phyloP scores from a whole-genome alignment of 768 basidiomycete species.

The Sistotremastrum niveocremeum region DNA sequence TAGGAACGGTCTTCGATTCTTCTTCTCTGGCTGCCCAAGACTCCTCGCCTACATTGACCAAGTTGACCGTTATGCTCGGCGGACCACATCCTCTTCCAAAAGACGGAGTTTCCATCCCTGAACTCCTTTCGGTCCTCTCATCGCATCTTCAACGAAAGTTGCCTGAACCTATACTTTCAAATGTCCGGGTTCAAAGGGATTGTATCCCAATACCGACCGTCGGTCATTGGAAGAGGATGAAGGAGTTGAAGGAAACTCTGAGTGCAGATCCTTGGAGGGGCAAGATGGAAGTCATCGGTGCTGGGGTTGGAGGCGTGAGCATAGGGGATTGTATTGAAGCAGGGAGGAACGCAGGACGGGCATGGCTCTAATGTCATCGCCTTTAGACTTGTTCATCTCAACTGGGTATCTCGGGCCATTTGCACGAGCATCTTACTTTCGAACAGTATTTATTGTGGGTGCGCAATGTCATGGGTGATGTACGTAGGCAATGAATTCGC shows the following conservation, averaged over 20 bases:
- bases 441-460: too few species aligned
- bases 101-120: slow-evolving; percentile 13
- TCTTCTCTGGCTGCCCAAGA: slow-evolving; percentile 56
- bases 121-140: slow-evolving; percentile 12
- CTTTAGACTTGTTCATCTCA: too few species aligned
- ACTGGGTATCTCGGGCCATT: too few species aligned
- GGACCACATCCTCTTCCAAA: slow-evolving; percentile 35
- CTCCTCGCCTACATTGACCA: slow-evolving; percentile 33
- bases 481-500: too few species aligned
- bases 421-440: too few species aligned
- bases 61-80: slow-evolving; percentile 84
- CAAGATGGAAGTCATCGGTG: slow-evolving; percentile 57
- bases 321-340: slow-evolving; percentile 75
- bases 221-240: slow-evolving; percentile 61
- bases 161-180: slow-evolving; percentile 43
- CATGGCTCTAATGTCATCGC: background rate
- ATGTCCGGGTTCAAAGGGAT: slow-evolving; percentile 36
- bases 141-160: slow-evolving; percentile 31
- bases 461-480: too few species aligned
- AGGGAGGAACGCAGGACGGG: slow-evolving; percentile 34
- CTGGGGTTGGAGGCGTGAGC: slow-evolving; percentile 77
- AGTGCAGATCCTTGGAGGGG: slow-evolving; percentile 26
- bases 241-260: slow-evolving; percentile 36
- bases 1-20: slow-evolving; percentile 89
- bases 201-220: slow-evolving; percentile 73